phyloP scores from a whole-genome alignment of 768 basidiomycete species.

The Suillus alpinus region DNA sequence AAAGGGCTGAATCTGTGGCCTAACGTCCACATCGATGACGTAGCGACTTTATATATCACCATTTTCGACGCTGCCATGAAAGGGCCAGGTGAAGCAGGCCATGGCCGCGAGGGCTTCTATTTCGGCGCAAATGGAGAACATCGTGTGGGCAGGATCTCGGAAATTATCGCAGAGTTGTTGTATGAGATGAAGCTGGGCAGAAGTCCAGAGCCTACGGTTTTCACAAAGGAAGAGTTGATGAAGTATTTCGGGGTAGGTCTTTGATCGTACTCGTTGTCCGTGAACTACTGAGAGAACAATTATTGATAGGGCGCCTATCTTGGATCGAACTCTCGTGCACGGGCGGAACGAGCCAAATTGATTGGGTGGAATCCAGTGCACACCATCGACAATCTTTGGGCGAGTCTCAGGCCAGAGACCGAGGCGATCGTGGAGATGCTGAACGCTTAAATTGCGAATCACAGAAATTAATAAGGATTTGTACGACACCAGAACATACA shows the following conservation, averaged over 20 bases:
- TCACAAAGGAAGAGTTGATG: conserved; percentile 29
- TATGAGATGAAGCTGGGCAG: conserved; percentile 32
- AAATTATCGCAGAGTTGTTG: conserved; percentile 38
- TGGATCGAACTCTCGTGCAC: conserved; percentile 19
- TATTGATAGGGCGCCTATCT: conserved; percentile 12
- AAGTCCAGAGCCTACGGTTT: conserved; percentile 40
- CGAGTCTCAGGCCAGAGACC: conserved; percentile 18
- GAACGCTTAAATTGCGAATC: background rate
- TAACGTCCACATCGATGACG: conserved; percentile 55
- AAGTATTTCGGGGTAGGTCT: conserved; percentile 16
- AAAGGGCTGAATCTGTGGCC: conserved; percentile 60
- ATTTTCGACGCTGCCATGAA: conserved; percentile 38
- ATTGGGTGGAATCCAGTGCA: conserved; percentile 27
- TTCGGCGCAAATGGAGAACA: conserved; percentile 53
- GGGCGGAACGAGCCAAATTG: conserved; percentile 17
- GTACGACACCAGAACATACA: too few relatives aligned
- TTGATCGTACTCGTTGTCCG: too few relatives aligned
- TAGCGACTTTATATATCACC: conserved; percentile 39
- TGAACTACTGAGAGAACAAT: background rate
- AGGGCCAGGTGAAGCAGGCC: conserved; percentile 23
- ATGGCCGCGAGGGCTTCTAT: conserved; percentile 53
- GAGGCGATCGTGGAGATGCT: conserved; percentile 17
- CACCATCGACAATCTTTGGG: conserved; percentile 23
- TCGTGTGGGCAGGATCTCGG: conserved; percentile 39
- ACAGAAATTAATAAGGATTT: too few relatives aligned